Conservation (phyloP, 2,329 filamentous ascomycete species). For the Tothia fuscella region DNA sequence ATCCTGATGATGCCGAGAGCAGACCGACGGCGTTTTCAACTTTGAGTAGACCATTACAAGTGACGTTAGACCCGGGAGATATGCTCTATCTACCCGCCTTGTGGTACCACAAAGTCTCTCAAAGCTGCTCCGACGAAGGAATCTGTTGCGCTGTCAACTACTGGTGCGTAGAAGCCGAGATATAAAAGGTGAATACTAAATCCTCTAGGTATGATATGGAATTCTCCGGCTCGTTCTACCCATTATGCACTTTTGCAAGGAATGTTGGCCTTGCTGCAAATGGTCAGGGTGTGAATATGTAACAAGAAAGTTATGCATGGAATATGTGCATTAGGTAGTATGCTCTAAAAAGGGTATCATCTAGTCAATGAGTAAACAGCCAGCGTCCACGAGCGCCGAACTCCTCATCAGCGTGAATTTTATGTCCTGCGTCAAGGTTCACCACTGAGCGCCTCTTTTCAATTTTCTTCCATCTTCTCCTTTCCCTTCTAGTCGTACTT, state of each 20-base stretch:
- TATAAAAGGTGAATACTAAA: background rate
- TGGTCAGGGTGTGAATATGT: too few species aligned
- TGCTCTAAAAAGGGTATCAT: too few species aligned
- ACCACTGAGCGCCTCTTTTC: background rate
- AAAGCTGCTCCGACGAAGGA: constrained; percentile 54
- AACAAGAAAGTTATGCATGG: too few species aligned
- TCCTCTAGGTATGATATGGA: constrained; percentile 63
- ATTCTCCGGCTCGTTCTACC: constrained; percentile 59
- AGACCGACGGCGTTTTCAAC: constrained; percentile 47
- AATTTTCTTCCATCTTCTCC: background rate
- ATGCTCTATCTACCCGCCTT: constrained; percentile 73
- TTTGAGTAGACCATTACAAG: constrained; percentile 48
- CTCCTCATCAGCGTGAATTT: too few species aligned
- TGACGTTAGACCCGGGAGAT: constrained; percentile 60
- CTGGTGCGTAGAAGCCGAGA: constrained; percentile 39
- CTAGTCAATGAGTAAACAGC: too few species aligned
- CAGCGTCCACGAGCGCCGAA: too few species aligned
- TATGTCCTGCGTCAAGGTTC: too few species aligned
- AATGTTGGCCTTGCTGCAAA: constrained; percentile 15
- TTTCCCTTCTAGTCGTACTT: constrained; percentile 18
- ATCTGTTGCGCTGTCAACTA: constrained; percentile 74
- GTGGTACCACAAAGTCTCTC: constrained; percentile 78
- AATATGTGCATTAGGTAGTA: too few species aligned
- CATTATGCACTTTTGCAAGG: constrained; percentile 42
- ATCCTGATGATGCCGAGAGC: constrained; percentile 48